Evolutionary conservation across 78 protist species (phyloP).

Genomic region (Guillardia theta): DNA sequence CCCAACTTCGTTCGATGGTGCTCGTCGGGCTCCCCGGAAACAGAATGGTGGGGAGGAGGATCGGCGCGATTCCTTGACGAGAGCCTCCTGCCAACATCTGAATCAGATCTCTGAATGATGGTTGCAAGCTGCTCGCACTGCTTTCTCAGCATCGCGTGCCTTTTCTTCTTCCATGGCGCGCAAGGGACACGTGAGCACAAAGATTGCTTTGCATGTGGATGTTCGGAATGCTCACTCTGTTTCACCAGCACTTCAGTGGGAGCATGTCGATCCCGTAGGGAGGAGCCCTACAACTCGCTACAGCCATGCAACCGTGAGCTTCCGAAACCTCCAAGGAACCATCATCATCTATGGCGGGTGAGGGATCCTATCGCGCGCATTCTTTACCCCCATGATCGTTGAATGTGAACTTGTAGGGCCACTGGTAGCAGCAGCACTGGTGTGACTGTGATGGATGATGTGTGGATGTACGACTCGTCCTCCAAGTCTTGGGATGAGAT

Average conservation of each 20-base stretch:
- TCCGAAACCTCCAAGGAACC: not conserved
- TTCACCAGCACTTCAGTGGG: not conserved
- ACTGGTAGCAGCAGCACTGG: not conserved
- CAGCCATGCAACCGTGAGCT: not conserved
- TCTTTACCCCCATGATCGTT: not conserved
- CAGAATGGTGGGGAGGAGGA: no score
- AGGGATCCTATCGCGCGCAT: not conserved
- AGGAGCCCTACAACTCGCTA: not conserved
- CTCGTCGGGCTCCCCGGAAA: no score
- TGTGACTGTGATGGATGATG: not conserved
- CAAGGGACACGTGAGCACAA: no score
- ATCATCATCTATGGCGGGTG: not conserved
- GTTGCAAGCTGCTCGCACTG: no score
- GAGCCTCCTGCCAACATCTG: no score
- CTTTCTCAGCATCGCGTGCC: no score
- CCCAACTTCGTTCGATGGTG: no score
- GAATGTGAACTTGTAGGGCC: not conserved
- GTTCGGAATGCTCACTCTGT: no score
- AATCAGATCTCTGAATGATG: no score
- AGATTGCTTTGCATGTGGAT: no score
- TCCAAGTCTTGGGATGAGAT: not conserved
- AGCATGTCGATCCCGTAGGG: not conserved
- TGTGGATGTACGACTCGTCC: not conserved
- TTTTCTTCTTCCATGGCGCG: no score
- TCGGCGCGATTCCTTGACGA: no score